These are phyloP conservation scores for Blastobotrys apis DNA, from an alignment of 1,139 yeast species.

Conservation along the genomic window DNA sequence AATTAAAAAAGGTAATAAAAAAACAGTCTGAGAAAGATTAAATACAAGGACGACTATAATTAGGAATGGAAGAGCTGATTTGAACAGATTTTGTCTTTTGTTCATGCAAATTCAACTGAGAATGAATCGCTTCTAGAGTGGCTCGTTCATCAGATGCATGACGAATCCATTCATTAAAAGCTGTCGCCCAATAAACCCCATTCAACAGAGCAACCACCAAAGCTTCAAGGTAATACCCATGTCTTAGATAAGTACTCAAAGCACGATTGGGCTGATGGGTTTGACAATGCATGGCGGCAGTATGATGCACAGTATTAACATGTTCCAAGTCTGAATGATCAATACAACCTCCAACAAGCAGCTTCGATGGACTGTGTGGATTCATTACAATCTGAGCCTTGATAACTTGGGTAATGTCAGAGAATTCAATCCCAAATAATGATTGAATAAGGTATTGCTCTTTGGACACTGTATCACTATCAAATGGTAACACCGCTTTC, in stretches of 20 bases:
- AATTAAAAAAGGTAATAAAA: neutral
- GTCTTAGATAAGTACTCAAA: slow-evolving; percentile 4
- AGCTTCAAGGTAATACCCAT: slow-evolving; percentile 14
- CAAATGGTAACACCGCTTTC: slow-evolving; percentile 9
- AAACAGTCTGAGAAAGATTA: neutral
- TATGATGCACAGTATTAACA: slow-evolving; percentile 2
- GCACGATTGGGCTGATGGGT: slow-evolving; percentile 11
- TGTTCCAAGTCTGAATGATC: neutral
- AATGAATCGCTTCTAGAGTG: slow-evolving; percentile 2
- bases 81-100: too few species aligned
- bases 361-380: neutral
- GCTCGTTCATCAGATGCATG: slow-evolving; percentile 8
- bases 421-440: slow-evolving; percentile 3
- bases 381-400: neutral
- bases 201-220: slow-evolving; percentile 12
- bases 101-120: slow-evolving; percentile 2
- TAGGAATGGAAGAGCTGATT: neutral
- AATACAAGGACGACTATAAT: neutral
- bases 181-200: slow-evolving; percentile 10
- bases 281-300: slow-evolving; percentile 5
- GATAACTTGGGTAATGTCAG: slow-evolving; percentile 1
- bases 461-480: neutral
- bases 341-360: neutral
- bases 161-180: slow-evolving; percentile 8
- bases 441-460: slow-evolving; percentile 10